Percentiles rank a stretch among this genome's conserved stretches.
Evolutionary conservation across 305 asterid species (phyloP).

Genomic region (Fraxinus paxiana): DNA sequence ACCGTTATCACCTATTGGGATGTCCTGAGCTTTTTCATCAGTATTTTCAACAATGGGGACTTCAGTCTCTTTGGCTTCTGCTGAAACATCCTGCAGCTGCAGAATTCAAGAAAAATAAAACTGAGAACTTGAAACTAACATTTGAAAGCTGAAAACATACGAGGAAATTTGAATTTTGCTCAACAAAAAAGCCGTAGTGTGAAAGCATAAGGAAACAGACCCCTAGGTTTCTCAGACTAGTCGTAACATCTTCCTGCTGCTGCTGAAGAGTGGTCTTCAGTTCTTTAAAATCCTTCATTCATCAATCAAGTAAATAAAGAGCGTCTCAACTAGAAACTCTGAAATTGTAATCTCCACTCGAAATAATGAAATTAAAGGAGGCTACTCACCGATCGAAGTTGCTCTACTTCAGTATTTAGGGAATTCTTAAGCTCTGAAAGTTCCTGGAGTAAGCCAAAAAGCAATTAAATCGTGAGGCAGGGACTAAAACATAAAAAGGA

Average conservation of each 20-base stretch:
- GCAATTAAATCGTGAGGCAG: slow-evolving; percentile 11
- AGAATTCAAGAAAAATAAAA: slow-evolving; percentile 21
- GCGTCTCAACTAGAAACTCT: background rate
- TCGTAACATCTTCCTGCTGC: slow-evolving; percentile 84
- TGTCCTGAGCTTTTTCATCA: slow-evolving; percentile 30
- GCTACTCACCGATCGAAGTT: slow-evolving; percentile 68
- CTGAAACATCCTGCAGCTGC: slow-evolving; percentile 56
- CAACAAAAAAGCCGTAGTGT: background rate
- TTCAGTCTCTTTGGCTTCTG: slow-evolving; percentile 30
- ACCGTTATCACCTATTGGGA: slow-evolving; percentile 29
- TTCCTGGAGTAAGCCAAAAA: slow-evolving; percentile 46
- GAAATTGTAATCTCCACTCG: background rate
- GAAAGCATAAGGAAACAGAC: slow-evolving; percentile 33
- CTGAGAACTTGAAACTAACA: slow-evolving; percentile 5
- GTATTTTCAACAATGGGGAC: slow-evolving; percentile 28
- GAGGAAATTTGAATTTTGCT: background rate
- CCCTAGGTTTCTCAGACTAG: slow-evolving; percentile 63
- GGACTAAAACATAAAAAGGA: background rate
- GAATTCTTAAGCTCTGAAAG: slow-evolving; percentile 67
- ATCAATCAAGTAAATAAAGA: slow-evolving; percentile 10
- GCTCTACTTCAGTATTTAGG: slow-evolving; percentile 70
- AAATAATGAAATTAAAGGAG: slow-evolving; percentile 4
- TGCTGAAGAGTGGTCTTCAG: slow-evolving; percentile 78
- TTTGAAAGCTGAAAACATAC: background rate
- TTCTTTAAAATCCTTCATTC: slow-evolving; percentile 76